Base-by-base conservation (phyloP, 129 eudicot genomes). In the Escallonia rubra region DNA sequence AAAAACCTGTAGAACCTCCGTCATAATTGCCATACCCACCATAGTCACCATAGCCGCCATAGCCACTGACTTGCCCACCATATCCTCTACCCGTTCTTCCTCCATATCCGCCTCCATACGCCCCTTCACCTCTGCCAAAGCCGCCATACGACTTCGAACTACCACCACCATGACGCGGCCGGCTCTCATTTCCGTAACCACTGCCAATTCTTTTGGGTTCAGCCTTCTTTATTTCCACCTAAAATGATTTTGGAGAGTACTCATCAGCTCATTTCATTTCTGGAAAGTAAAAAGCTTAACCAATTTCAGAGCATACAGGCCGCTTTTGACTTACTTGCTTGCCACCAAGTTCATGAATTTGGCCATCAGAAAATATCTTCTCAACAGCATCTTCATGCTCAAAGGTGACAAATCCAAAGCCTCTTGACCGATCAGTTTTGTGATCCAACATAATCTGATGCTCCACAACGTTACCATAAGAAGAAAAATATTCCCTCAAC, bases 361-460 rank as follows among this genome's bases (percentile, higher is more conserved):
- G 90, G 76, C 97, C 97, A 76, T 86, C 83, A 13, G 80, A 42
- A 49, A 90, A 84, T 43, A 90, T 84, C 81, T 80, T 86, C 3
- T 90, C 97, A 57, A 90, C 97, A n/a, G 95, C 79, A 60, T 90
- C 90, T 82, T 90, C 97, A 58, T 67, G 72, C 44, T 86, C 91
- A 63, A 86, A 90, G 40, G 97, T 90, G 68, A 90, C 95, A 80
- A 90, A 90, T 11, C 97, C 97, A 76, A 90, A 90, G 62, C 97
- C 95, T 68, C 97, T 79, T 46, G 97, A 86, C 10, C 95, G 90
- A 40, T 89, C 91, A 3, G 95, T 90, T 34, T 69, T 79, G 76
- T 82, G 97, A 64, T 90, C 97, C 56, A 90, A 60, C 97, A 90
- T 90, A 43, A 90, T 90, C 78, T 90, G 97, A 79, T 84, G 87